Evolutionary conservation across 345 rosid species (phyloP).

Genomic region (Salix viminalis): DNA sequence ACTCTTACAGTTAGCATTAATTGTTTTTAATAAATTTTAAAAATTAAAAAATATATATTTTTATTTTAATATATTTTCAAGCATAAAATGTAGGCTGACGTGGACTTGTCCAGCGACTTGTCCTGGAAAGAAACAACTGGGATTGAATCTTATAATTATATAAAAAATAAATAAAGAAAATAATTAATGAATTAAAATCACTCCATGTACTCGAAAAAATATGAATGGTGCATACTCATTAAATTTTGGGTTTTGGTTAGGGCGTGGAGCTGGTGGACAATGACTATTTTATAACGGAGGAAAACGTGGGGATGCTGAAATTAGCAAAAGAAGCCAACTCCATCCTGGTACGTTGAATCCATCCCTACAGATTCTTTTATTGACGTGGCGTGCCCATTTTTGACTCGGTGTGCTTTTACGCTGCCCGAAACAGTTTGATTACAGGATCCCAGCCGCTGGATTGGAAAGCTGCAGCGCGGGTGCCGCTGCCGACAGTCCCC

Average conservation of each 20-base stretch:
- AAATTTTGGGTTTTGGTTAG: constrained; percentile 23
- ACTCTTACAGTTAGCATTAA: too few relatives aligned
- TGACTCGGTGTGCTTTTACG: not conserved
- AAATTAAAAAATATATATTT: too few relatives aligned
- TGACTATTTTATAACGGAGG: constrained; percentile 76
- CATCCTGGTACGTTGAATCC: constrained; percentile 53
- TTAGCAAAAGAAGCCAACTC: constrained; percentile 87
- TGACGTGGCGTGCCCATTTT: not conserved
- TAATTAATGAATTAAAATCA: too few relatives aligned
- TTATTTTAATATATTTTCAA: too few relatives aligned
- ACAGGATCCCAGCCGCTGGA: constrained; percentile 56
- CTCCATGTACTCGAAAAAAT: too few relatives aligned
- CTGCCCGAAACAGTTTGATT: constrained; percentile 60
- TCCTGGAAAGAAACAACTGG: too few relatives aligned
- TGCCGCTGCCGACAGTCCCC: constrained; percentile 52
- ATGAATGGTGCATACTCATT: too few relatives aligned
- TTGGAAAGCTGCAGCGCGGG: constrained; percentile 49
- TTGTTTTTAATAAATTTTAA: too few relatives aligned
- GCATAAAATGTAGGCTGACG: too few relatives aligned
- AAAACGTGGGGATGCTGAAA: constrained; percentile 82
- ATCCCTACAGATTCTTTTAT: not conserved
- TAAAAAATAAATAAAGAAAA: too few relatives aligned
- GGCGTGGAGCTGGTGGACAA: constrained; percentile 81
- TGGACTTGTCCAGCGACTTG: too few relatives aligned
- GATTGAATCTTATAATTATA: too few relatives aligned